These are phyloP conservation scores for Echeveria elegans DNA, from an alignment of 164 flowering plant genomes.

Conservation along the genomic window DNA sequence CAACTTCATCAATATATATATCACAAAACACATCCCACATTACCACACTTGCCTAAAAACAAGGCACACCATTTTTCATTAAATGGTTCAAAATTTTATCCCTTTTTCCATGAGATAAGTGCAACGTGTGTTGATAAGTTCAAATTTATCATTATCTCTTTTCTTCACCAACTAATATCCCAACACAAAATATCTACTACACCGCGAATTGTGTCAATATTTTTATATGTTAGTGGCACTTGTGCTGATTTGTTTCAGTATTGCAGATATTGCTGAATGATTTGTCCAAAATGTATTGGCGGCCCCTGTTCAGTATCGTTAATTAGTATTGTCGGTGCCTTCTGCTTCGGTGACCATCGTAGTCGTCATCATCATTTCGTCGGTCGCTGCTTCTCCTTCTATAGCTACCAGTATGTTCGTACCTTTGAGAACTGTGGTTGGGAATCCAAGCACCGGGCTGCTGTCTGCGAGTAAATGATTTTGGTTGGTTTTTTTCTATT, in stretches of 20 bases:
- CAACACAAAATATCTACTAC: too few species aligned
- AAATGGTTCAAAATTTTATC: too few species aligned
- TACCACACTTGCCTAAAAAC: too few species aligned
- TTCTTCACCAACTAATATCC: too few species aligned
- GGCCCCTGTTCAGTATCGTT: too few species aligned
- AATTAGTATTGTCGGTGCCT: neutral
- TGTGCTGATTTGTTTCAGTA: neutral
- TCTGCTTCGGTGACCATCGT: slow-evolving; percentile 1
- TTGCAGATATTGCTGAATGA: neutral
- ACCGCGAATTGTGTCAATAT: neutral
- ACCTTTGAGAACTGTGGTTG: neutral
- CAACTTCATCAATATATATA: too few species aligned
- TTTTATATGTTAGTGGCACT: too few species aligned
- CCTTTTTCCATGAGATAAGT: too few species aligned
- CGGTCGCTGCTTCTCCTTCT: neutral
- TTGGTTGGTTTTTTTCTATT: neutral
- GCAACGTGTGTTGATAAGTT: too few species aligned
- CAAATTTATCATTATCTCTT: too few species aligned
- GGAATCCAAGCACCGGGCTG: slow-evolving; percentile 28
- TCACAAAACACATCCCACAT: too few species aligned
- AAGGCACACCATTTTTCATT: too few species aligned
- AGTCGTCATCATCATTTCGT: neutral
- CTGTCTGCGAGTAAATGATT: slow-evolving; percentile 27
- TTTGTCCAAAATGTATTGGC: neutral
- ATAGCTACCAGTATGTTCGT: neutral